phyloP scores from a whole-genome alignment of 2,329 filamentous ascomycete species.

The Diaporthe citrichinensis region DNA sequence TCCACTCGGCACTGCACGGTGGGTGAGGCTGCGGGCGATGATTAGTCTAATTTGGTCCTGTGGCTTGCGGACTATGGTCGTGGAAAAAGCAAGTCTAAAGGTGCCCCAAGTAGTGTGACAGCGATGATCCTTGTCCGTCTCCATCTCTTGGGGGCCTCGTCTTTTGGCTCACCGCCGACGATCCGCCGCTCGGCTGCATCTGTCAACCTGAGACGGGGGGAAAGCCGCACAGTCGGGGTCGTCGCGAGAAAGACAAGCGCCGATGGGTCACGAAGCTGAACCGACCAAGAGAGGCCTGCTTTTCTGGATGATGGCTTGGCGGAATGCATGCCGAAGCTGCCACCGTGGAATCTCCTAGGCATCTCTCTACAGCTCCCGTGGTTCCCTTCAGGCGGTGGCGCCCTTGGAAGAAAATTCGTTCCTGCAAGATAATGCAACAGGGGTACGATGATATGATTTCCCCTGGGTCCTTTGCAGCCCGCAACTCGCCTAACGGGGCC shows the following conservation, averaged over 20 bases:
- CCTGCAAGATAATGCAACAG: constrained; percentile 17
- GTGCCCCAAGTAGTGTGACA: neutral
- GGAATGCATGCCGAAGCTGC: neutral
- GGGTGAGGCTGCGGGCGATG: constrained; percentile 12
- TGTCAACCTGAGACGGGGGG: constrained; percentile 16
- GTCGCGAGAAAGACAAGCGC: neutral
- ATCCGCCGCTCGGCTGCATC: constrained; percentile 19
- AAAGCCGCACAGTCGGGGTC: constrained; percentile 2
- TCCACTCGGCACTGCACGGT: constrained; percentile 1
- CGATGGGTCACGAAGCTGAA: neutral
- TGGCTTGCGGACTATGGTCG: constrained; percentile 24
- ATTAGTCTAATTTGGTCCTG: constrained; percentile 6
- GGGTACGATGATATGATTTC: neutral
- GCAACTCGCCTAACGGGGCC: constrained; percentile 17
- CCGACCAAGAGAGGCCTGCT: neutral
- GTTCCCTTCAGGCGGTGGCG: neutral
- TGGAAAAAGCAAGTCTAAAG: constrained; percentile 13
- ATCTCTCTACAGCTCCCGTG: neutral
- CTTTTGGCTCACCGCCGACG: constrained; percentile 20
- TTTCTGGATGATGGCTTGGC: neutral
- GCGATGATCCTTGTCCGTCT: constrained; percentile 10
- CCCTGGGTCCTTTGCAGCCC: neutral
- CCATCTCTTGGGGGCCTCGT: neutral
- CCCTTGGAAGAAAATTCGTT: neutral
- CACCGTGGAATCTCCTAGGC: neutral